These are phyloP conservation scores for Plantago lanceolata DNA, from an alignment of 305 asterid species.

Conservation along the genomic window DNA sequence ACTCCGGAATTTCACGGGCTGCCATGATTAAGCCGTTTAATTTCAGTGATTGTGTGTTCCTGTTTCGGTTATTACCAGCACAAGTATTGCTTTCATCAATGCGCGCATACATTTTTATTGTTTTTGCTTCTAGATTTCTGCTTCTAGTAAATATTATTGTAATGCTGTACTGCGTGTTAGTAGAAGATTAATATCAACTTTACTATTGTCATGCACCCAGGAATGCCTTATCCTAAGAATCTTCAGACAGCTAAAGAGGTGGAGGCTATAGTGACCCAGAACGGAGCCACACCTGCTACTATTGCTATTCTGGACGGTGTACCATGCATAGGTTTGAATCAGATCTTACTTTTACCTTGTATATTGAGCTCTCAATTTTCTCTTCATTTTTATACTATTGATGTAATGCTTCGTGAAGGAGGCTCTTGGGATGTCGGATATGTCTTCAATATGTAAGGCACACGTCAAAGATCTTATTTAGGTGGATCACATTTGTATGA, in stretches of 20 bases:
- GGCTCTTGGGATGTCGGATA: conserved; percentile 8
- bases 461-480: too few species aligned
- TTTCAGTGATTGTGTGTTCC: background rate
- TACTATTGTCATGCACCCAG: conserved; percentile 30
- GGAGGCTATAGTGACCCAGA: conserved; percentile 62
- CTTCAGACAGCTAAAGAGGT: conserved; percentile 78
- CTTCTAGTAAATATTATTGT: conserved; percentile 7
- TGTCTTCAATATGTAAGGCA: too few species aligned
- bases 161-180: background rate
- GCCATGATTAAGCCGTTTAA: background rate
- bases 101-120: background rate
- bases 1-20: background rate
- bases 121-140: background rate
- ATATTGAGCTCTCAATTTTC: conserved; percentile 17
- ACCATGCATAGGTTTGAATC: conserved; percentile 62
- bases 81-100: background rate
- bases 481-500: too few species aligned
- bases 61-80: background rate
- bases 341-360: conserved; percentile 16
- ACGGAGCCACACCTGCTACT: conserved; percentile 92
- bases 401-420: background rate
- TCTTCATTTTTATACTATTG: conserved; percentile 15
- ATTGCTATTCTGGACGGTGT: conserved; percentile 82
- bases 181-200: background rate
- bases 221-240: conserved; percentile 99